phyloP scores from a whole-genome alignment of 2,329 filamentous ascomycete species.

The Alternaria ethzedia region DNA sequence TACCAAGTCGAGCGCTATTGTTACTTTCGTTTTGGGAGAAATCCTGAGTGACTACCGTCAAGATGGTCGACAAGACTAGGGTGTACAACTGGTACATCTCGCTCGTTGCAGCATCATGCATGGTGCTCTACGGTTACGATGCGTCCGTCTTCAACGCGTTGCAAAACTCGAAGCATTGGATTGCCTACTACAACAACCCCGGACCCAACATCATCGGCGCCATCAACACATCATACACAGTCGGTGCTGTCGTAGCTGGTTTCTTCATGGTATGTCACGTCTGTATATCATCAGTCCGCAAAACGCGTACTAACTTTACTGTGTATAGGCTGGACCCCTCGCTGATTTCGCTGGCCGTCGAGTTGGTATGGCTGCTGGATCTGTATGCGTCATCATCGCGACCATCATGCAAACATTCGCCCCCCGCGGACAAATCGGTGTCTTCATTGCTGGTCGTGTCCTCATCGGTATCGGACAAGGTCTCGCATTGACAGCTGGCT shows the following conservation, averaged over 20 bases:
- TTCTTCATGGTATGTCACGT: slow-evolving; percentile 61
- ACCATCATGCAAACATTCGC: slow-evolving; percentile 73
- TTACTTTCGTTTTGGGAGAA: not conserved
- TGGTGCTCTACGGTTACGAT: slow-evolving; percentile 79
- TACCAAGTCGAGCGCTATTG: not conserved
- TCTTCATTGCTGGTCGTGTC: slow-evolving; percentile 72
- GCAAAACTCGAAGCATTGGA: slow-evolving; percentile 71
- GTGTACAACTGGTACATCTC: slow-evolving; percentile 68
- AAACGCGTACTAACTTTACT: not conserved
- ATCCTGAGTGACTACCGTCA: slow-evolving; percentile 15
- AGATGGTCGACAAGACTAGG: slow-evolving; percentile 46
- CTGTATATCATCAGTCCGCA: not conserved
- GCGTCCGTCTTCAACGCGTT: slow-evolving; percentile 76
- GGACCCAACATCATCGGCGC: slow-evolving; percentile 57
- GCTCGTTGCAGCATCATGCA: slow-evolving; percentile 73
- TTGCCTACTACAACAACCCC: slow-evolving; percentile 65
- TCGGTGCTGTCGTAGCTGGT: slow-evolving; percentile 72
- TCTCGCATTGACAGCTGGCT: slow-evolving; percentile 70
- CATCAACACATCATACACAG: slow-evolving; percentile 73
- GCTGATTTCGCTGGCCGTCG: slow-evolving; percentile 69
- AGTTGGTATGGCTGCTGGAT: slow-evolving; percentile 69
- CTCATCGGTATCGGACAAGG: slow-evolving; percentile 75
- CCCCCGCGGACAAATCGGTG: slow-evolving; percentile 63
- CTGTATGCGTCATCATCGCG: slow-evolving; percentile 68
- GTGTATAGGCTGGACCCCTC: slow-evolving; percentile 60